Evolutionary conservation across 768 basidiomycete genomes (phyloP).

Genomic region (Clathrus columnatus): DNA sequence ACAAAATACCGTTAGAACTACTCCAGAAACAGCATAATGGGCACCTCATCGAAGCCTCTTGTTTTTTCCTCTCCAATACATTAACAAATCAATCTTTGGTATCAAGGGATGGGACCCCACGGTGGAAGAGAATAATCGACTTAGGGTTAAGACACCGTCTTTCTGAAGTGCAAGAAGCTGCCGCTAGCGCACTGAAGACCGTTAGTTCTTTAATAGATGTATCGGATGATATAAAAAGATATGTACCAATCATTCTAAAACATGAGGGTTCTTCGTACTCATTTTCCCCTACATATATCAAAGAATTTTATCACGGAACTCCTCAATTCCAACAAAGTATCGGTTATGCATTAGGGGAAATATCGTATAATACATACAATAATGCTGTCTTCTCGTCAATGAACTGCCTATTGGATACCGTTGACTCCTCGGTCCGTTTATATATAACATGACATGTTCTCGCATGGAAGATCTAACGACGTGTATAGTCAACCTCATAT

Average conservation of each 20-base stretch:
- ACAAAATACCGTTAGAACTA: constrained; percentile 45
- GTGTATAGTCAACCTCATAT: constrained; percentile 25
- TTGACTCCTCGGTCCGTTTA: constrained; percentile 43
- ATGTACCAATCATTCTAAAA: constrained; percentile 30
- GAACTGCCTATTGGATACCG: constrained; percentile 49
- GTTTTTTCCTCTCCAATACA: constrained; percentile 56
- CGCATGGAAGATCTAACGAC: constrained; percentile 16
- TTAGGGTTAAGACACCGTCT: constrained; percentile 61
- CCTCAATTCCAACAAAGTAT: constrained; percentile 63
- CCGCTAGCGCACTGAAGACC: constrained; percentile 58
- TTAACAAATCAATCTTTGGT: constrained; percentile 35
- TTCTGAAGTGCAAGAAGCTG: constrained; percentile 62
- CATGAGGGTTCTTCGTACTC: neutral
- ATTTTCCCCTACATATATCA: constrained; percentile 43
- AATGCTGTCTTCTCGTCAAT: constrained; percentile 47
- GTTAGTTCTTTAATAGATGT: constrained; percentile 65
- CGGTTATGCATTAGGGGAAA: constrained; percentile 55
- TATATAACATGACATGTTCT: constrained; percentile 13
- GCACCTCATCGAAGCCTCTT: constrained; percentile 61
- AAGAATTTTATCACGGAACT: constrained; percentile 45
- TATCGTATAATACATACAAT: constrained; percentile 53
- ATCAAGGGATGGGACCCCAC: constrained; percentile 36
- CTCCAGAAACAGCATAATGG: constrained; percentile 63
- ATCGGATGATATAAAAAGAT: constrained; percentile 61
- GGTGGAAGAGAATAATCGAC: constrained; percentile 66